Percentiles rank a stretch among this genome's conserved stretches.
phyloP scores from a whole-genome alignment of 2,329 filamentous ascomycete genomes.

The Aspergillus fumigatiaffinis region DNA sequence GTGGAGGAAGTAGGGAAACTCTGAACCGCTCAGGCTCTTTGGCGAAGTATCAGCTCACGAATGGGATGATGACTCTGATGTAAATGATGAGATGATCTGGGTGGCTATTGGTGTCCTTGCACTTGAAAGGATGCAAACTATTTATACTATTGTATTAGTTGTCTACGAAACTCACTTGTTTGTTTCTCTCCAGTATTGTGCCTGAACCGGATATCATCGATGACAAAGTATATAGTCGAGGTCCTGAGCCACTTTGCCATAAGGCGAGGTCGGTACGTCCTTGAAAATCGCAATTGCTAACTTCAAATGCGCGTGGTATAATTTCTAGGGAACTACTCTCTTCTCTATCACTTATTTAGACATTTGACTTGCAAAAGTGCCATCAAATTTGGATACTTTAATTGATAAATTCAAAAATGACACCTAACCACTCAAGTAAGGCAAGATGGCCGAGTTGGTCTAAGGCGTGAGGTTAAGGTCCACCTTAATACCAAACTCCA shows the following conservation, averaged over 20 bases:
- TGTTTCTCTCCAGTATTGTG: too few relatives aligned
- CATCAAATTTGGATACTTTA: too few relatives aligned
- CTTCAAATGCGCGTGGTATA: too few relatives aligned
- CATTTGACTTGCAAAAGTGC: too few relatives aligned
- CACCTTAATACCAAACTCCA: constrained; percentile 2
- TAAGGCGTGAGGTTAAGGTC: constrained; percentile 22
- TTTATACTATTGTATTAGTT: background rate
- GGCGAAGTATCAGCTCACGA: background rate
- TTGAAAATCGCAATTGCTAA: too few relatives aligned
- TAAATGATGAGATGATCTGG: background rate
- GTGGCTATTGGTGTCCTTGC: background rate
- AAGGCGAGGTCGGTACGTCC: too few relatives aligned
- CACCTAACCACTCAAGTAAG: background rate
- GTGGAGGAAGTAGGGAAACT: constrained; percentile 19
- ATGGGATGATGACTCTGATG: background rate
- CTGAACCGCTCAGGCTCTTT: background rate
- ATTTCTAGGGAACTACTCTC: too few relatives aligned
- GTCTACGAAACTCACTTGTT: background rate
- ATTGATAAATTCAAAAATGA: too few relatives aligned
- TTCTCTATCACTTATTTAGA: too few relatives aligned
- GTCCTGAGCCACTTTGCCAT: too few relatives aligned
- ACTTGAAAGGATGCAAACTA: background rate
- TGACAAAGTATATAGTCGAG: too few relatives aligned
- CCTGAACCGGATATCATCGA: too few relatives aligned
- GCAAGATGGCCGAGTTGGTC: constrained; percentile 37